phyloP scores from a whole-genome alignment of 805 yeast genomes.

The Starmerella riodocensis region DNA sequence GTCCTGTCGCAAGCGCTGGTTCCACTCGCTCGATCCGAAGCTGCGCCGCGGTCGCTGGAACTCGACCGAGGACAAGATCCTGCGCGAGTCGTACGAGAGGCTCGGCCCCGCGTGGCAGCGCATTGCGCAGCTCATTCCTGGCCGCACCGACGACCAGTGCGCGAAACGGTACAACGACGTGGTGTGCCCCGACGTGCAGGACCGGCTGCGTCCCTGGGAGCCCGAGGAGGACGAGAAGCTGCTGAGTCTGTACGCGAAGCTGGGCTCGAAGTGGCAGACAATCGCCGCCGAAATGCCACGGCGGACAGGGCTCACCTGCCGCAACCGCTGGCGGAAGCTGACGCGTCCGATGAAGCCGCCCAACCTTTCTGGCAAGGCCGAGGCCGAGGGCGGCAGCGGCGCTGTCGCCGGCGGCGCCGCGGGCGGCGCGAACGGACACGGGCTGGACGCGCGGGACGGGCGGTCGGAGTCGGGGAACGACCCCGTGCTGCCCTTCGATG shows the following conservation, averaged over 20 bases:
- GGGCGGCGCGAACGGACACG: neutral
- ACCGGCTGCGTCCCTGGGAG: conserved; percentile 68
- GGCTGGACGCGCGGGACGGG: neutral
- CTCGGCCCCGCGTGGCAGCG: conserved; percentile 80
- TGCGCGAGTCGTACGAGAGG: conserved; percentile 48
- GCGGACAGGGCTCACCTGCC: conserved; percentile 76
- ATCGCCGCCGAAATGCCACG: conserved; percentile 59
- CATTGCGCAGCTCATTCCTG: conserved; percentile 60
- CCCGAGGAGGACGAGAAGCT: conserved; percentile 60
- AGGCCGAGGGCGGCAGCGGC: neutral
- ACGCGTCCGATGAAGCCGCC: conserved; percentile 34
- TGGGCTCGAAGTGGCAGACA: conserved; percentile 84
- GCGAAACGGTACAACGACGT: conserved; percentile 84
- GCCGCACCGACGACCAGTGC: conserved; percentile 91
- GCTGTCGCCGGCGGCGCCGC: neutral
- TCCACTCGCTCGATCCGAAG: conserved; percentile 69
- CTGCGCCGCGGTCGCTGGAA: conserved; percentile 83
- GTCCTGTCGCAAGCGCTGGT: conserved; percentile 82
- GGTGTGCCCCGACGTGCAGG: conserved; percentile 65
- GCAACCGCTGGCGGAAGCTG: conserved; percentile 85
- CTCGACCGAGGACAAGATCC: conserved; percentile 54
- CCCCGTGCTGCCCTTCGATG: conserved; percentile 5
- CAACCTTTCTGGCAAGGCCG: neutral
- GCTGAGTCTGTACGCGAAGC: conserved; percentile 49
- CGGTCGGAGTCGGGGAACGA: neutral